These are phyloP conservation scores for Coccomyxa sp. DNA, from an alignment of 139 green algal genomes.

Conservation along the genomic window DNA sequence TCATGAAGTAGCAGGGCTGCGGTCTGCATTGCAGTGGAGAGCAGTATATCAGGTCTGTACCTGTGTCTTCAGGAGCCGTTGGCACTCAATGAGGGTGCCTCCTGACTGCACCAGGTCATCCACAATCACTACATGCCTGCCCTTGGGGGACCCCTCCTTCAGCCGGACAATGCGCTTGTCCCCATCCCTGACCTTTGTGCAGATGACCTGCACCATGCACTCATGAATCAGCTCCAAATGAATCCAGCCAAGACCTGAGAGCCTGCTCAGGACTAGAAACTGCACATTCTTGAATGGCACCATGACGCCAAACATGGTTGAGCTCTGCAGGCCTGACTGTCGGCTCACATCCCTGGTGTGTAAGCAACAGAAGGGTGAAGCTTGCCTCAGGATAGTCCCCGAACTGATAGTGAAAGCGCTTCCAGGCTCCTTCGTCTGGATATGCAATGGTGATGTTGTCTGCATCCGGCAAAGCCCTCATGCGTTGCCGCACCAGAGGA, in stretches of 20 bases:
- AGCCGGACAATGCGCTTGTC: slow-evolving; percentile 94
- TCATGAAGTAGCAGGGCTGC: too few relatives aligned
- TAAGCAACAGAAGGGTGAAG: not conserved
- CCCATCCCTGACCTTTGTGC: slow-evolving; percentile 95
- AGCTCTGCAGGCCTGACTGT: not conserved
- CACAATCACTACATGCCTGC: slow-evolving; percentile 96
- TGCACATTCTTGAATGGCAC: not conserved
- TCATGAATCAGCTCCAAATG: not conserved
- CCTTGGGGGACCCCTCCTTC: slow-evolving; percentile 84
- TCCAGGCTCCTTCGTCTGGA: slow-evolving; percentile 97
- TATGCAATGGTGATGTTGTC: slow-evolving; percentile 93
- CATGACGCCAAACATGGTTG: not conserved
- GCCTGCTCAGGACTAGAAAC: not conserved
- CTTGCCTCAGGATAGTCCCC: slow-evolving; percentile 79
- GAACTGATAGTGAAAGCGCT: slow-evolving; percentile 96
- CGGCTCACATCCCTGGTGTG: not conserved
- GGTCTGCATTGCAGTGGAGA: too few relatives aligned
- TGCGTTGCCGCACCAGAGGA: slow-evolving; percentile 77
- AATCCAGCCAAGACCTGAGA: too few relatives aligned
- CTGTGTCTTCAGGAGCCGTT: slow-evolving; percentile 67
- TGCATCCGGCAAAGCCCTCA: slow-evolving; percentile 69
- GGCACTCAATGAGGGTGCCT: slow-evolving; percentile 94
- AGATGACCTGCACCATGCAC: slow-evolving; percentile 80
- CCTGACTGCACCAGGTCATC: slow-evolving; percentile 97
- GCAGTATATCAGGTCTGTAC: not conserved